Percentiles rank a stretch among this genome's conserved stretches.
These are phyloP conservation scores for Populus hybrid DNA, from an alignment of 441 rosid species.

Conservation along the genomic window DNA sequence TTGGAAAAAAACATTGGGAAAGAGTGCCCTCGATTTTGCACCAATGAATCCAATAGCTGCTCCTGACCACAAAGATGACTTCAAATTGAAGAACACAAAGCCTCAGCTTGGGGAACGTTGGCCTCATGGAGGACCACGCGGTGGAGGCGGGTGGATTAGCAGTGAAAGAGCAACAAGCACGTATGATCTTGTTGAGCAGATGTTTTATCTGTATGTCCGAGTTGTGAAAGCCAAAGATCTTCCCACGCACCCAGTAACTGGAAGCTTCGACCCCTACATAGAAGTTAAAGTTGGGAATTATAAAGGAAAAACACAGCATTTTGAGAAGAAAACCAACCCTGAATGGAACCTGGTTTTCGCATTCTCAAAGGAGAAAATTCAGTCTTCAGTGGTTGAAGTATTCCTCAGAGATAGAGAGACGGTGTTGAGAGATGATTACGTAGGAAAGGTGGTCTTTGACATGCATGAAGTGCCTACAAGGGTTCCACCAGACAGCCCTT, in stretches of 20 bases:
- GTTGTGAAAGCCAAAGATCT: constrained; percentile 68
- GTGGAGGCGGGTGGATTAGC: constrained; percentile 62
- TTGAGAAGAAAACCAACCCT: constrained; percentile 88
- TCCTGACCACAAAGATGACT: constrained; percentile 62
- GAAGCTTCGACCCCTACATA: constrained; percentile 84
- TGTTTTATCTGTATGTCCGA: constrained; percentile 48
- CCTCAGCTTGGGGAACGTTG: constrained; percentile 90
- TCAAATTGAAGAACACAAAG: constrained; percentile 75
- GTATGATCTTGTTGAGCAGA: constrained; percentile 87
- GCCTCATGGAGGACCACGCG: constrained; percentile 65
- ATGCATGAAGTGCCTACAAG: constrained; percentile 86
- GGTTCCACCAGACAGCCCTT: constrained; percentile 92
- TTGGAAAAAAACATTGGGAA: background rate
- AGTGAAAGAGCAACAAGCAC: constrained; percentile 68
- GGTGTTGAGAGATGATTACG: constrained; percentile 71
- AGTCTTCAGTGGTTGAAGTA: constrained; percentile 82
- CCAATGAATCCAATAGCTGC: constrained; percentile 53
- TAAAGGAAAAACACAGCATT: constrained; percentile 77
- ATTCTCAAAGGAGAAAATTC: constrained; percentile 90
- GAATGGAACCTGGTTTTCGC: constrained; percentile 94
- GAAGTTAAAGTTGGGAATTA: constrained; percentile 95
- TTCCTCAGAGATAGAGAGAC: constrained; percentile 72
- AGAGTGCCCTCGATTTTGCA: constrained; percentile 9
- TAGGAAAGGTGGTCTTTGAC: constrained; percentile 71
- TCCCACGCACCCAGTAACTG: constrained; percentile 65